phyloP scores from a whole-genome alignment of 2,329 filamentous ascomycete species.

The Teratosphaeria pseudoeucalypti region DNA sequence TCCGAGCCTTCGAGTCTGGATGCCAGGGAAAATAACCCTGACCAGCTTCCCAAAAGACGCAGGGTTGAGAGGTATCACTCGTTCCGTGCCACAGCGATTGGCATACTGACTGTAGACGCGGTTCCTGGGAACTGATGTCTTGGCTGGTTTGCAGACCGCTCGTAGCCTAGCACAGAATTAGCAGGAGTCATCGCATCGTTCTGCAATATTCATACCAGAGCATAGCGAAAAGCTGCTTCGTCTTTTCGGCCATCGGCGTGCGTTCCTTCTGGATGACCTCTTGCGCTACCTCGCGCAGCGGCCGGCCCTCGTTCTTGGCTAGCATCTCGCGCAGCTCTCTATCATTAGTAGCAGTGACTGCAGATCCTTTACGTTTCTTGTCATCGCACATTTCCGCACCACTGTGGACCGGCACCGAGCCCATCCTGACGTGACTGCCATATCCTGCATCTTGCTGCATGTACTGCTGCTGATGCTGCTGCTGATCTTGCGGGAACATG shows the following conservation, averaged over 20 bases:
- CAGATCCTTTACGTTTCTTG: conserved; percentile 44
- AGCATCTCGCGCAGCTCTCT: conserved; percentile 70
- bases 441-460: conserved; percentile 17
- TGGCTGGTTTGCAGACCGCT: conserved; percentile 60
- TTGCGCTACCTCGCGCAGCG: conserved; percentile 59
- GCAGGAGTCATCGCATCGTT: not conserved
- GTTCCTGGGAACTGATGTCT: conserved; percentile 80
- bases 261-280: conserved; percentile 71
- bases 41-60: conserved; percentile 97
- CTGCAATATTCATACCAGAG: conserved; percentile 57
- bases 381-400: conserved; percentile 29
- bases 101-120: conserved; percentile 94
- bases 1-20: conserved; percentile 83
- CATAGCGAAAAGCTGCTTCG: conserved; percentile 81
- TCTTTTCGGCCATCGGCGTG: conserved; percentile 70
- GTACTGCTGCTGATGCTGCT: conserved; percentile 11
- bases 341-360: conserved; percentile 69
- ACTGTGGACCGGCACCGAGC: conserved; percentile 16
- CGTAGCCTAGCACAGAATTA: conserved; percentile 49
- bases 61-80: conserved; percentile 89
- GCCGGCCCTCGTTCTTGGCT: conserved; percentile 55
- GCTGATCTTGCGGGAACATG: conserved; percentile 13
- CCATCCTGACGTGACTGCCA: conserved; percentile 15
- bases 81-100: conserved; percentile 80
- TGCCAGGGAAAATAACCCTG: conserved; percentile 85